These are phyloP conservation scores for Aurinia saxatilis DNA, from an alignment of 345 rosid species.

Conservation along the genomic window DNA sequence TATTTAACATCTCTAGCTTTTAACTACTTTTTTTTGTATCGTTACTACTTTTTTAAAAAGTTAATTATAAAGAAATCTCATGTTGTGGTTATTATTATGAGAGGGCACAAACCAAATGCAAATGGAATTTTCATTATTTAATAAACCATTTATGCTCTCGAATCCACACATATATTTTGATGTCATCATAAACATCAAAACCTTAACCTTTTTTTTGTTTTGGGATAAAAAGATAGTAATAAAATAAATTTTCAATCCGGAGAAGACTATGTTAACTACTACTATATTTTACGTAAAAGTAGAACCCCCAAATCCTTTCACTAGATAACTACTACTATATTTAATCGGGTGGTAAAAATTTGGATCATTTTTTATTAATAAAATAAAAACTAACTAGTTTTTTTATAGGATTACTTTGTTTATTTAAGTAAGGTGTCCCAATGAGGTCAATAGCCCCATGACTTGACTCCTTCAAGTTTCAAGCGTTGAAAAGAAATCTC, in stretches of 20 bases:
- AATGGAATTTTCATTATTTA: neutral
- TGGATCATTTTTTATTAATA: too few relatives aligned
- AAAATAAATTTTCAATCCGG: neutral
- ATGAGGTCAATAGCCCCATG: too few relatives aligned
- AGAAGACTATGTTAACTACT: constrained; percentile 10
- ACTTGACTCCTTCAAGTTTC: too few relatives aligned
- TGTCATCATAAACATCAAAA: constrained; percentile 18
- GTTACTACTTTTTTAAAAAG: neutral
- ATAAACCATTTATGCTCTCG: neutral
- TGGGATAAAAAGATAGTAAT: neutral
- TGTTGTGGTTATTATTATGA: neutral
- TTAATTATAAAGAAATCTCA: neutral
- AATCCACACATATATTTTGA: constrained; percentile 27
- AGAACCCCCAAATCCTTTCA: neutral
- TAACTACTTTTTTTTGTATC: neutral
- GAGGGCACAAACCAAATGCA: neutral
- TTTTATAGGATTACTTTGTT: too few relatives aligned
- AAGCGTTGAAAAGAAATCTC: too few relatives aligned
- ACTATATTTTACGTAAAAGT: constrained; percentile 10
- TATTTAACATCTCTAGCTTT: neutral
- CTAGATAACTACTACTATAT: neutral
- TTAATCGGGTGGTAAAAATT: too few relatives aligned
- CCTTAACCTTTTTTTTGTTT: neutral
- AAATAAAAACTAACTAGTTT: too few relatives aligned
- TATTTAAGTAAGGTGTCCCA: too few relatives aligned